These are phyloP conservation scores for Raffaelea albimanens DNA, from an alignment of 2,329 filamentous ascomycete species.

Conservation along the genomic window DNA sequence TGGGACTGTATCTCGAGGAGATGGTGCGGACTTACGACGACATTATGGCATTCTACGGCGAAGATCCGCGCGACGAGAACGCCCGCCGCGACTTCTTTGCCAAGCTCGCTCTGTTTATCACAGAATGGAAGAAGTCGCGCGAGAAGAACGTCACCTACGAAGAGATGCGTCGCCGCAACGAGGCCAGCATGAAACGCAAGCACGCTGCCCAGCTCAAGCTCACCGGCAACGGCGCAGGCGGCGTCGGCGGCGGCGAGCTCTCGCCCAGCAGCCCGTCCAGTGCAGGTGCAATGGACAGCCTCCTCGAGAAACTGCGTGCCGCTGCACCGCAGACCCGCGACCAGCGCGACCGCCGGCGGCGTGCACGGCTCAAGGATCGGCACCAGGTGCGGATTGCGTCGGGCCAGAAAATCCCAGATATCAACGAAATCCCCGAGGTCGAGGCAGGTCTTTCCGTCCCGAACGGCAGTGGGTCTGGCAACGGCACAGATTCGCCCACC, in stretches of 20 bases:
- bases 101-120: constrained; percentile 82
- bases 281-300: constrained; percentile 89
- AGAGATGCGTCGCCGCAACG: constrained; percentile 74
- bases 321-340: constrained; percentile 85
- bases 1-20: constrained; percentile 86
- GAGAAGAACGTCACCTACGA: constrained; percentile 85
- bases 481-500: constrained; percentile 13
- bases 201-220: constrained; percentile 59
- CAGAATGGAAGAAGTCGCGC: constrained; percentile 91
- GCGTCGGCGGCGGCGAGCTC: constrained; percentile 37
- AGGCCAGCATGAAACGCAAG: constrained; percentile 88
- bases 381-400: constrained; percentile 86
- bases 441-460: constrained; percentile 29
- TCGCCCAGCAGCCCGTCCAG: constrained; percentile 44
- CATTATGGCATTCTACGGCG: constrained; percentile 93
- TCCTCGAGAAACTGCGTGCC: constrained; percentile 88
- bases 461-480: constrained; percentile 22
- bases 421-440: constrained; percentile 50
- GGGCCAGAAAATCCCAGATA: constrained; percentile 78
- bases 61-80: constrained; percentile 85
- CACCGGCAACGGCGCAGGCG: constrained; percentile 28
- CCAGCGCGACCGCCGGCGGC: constrained; percentile 76
- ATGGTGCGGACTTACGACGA: constrained; percentile 88
- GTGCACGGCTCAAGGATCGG: constrained; percentile 79
- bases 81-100: constrained; percentile 91